Conservation (phyloP, 2,329 filamentous ascomycete genomes). For the Colletotrichum lindemuthianum region DNA sequence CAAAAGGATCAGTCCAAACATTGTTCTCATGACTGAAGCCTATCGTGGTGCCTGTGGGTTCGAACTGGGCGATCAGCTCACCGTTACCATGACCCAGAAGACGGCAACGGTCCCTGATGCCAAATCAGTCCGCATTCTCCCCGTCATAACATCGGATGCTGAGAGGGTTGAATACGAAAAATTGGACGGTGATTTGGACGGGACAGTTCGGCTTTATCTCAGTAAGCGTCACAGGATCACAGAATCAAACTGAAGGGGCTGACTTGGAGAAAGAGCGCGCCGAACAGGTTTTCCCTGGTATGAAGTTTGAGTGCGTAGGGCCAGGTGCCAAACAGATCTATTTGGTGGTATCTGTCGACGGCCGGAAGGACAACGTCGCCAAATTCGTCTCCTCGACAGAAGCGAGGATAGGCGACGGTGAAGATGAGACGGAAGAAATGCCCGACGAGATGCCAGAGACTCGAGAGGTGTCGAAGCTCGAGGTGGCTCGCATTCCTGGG, state of each 20-base stretch:
- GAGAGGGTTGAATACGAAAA: constrained; percentile 48
- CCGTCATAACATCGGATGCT: constrained; percentile 20
- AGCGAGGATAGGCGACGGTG: not conserved
- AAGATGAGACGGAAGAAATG: constrained; percentile 13
- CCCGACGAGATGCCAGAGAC: constrained; percentile 32
- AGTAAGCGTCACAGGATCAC: constrained; percentile 1
- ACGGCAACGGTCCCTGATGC: constrained; percentile 60
- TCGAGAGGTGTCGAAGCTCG: constrained; percentile 44
- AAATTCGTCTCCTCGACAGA: constrained; percentile 52
- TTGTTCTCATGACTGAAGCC: constrained; percentile 77
- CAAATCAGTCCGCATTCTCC: constrained; percentile 54
- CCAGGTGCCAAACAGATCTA: constrained; percentile 70
- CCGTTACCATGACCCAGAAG: constrained; percentile 67
- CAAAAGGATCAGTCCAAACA: constrained; percentile 72
- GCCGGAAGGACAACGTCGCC: constrained; percentile 54
- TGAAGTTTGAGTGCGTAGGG: constrained; percentile 73
- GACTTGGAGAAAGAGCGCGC: constrained; percentile 59
- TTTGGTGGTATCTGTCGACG: constrained; percentile 65
- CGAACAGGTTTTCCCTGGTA: constrained; percentile 75
- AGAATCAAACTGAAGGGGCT: constrained; percentile 8
- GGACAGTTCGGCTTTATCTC: constrained; percentile 27
- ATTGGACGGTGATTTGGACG: constrained; percentile 38
- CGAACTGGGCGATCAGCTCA: constrained; percentile 73
- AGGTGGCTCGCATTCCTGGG: constrained; percentile 71
- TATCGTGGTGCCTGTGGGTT: constrained; percentile 79